Conservation (phyloP, 768 basidiomycete genomes). For the Phlebiopsis gigantea region DNA sequence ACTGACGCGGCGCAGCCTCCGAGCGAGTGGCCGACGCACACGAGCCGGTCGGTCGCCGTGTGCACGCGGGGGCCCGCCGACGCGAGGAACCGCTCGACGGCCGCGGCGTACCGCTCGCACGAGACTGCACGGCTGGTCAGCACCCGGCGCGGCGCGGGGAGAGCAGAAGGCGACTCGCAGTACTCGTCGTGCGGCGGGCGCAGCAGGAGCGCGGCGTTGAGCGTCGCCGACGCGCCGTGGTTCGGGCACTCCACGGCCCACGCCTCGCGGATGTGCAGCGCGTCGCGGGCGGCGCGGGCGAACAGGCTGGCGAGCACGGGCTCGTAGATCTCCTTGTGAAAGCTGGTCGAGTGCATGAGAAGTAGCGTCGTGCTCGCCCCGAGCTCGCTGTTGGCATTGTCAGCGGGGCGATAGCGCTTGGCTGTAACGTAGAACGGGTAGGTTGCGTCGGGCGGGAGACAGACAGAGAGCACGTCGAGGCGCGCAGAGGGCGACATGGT, state of each 20-base stretch:
- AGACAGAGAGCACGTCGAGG: not conserved
- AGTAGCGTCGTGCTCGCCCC: conserved; percentile 53
- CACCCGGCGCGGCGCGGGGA: not conserved
- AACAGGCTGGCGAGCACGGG: conserved; percentile 51
- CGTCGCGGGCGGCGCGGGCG: conserved; percentile 17
- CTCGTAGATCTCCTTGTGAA: conserved; percentile 73
- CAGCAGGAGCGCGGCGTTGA: conserved; percentile 47
- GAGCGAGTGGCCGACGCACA: conserved; percentile 66
- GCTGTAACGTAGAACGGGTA: conserved; percentile 9
- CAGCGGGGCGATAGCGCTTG: conserved; percentile 1
- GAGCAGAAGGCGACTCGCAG: conserved; percentile 27
- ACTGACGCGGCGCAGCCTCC: conserved; percentile 62
- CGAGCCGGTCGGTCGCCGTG: conserved; percentile 44
- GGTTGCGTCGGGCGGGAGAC: not conserved
- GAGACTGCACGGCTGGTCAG: conserved; percentile 37
- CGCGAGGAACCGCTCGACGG: conserved; percentile 51
- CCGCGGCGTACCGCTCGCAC: conserved; percentile 58
- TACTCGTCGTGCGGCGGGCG: conserved; percentile 40
- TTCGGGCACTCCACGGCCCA: conserved; percentile 73
- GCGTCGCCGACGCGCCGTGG: conserved; percentile 54
- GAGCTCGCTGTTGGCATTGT: not conserved
- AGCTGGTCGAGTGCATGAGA: conserved; percentile 65
- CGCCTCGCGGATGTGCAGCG: conserved; percentile 43
- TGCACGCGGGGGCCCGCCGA: conserved; percentile 37
- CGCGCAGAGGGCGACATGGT: not conserved